Base-by-base conservation (phyloP, 2,329 filamentous ascomycete genomes). In the Lachnellula hyalina region DNA sequence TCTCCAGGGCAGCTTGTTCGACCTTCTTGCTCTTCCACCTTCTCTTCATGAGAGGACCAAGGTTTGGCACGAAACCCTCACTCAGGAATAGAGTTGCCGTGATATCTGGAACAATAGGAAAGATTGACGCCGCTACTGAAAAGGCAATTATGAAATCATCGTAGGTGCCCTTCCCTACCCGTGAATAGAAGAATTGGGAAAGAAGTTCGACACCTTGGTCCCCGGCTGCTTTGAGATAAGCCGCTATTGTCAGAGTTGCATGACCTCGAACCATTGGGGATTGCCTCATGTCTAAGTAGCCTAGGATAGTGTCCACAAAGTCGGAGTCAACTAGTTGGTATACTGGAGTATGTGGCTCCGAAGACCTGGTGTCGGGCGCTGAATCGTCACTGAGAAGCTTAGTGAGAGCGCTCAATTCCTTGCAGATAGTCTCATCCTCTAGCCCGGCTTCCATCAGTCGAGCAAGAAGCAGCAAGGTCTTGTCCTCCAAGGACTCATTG, bases 121-220 rank as follows among this genome's bases (percentile, higher is more conserved):
- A 99, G 8, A 95, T 83, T 21, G 86, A 84, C 2, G 91, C 84
- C 5, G 91, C 90, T n/a, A 92, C 91, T 51, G 92, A 97, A 70
- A 96, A 97, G 5, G 92, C 92, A 49, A 94, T 79, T 52, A 96
- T 90, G 62, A 95, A 83, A 71, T 96, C 90, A 65, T 96, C 92
- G 60, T 91, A 89, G 23, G 87, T 93, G 51, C 85, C 85, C 60
- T 86, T 84, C 62, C 81, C 74, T 15, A 96, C 78, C 51, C 86
- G 84, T 15, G 81, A 76, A 52, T 85, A 85, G 68, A 96, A 88
- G 69, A 94, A 93, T 5, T 81, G 80, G 5, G 82, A 81, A 49
- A 96, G 82, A 61, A 85, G 81, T 61, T 83, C 78, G 61, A 84
- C 79, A 3, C 90, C 90, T 6, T 82, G 79, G 12, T 92, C 82